These are phyloP conservation scores for Alternaria rosae DNA, from an alignment of 2,329 filamentous ascomycete genomes.

Conservation along the genomic window DNA sequence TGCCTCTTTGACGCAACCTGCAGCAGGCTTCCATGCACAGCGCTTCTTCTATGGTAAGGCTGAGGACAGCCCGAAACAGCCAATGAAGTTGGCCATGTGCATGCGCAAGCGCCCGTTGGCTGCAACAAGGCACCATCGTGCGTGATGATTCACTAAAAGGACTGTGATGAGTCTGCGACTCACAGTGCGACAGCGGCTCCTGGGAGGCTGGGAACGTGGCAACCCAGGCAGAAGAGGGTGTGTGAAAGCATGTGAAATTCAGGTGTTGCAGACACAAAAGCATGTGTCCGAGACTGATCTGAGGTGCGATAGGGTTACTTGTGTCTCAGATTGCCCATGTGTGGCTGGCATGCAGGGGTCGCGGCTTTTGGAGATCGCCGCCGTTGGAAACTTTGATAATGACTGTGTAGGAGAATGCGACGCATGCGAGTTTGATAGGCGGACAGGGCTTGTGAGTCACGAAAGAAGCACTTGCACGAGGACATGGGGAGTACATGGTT, in stretches of 20 bases:
- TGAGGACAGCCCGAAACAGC: conserved; percentile 10
- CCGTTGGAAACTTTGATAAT: conserved; percentile 5
- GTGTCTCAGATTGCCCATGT: conserved; percentile 41
- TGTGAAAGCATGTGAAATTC: conserved; percentile 14
- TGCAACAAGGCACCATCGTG: neutral
- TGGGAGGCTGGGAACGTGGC: conserved; percentile 4
- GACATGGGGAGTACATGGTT: neutral
- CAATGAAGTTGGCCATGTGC: conserved; percentile 11
- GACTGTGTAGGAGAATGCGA: conserved; percentile 1
- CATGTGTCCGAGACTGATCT: conserved; percentile 16
- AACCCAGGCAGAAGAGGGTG: conserved; percentile 11
- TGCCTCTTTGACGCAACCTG: conserved; percentile 10
- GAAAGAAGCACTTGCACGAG: neutral
- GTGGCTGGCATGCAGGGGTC: conserved; percentile 29
- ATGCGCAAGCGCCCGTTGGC: conserved; percentile 21
- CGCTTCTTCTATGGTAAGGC: conserved; percentile 16
- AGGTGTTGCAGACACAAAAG: conserved; percentile 13
- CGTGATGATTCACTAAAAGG: conserved; percentile 8
- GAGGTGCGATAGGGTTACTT: conserved; percentile 22
- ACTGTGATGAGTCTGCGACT: conserved; percentile 19
- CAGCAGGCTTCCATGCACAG: conserved; percentile 14
- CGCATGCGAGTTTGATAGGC: conserved; percentile 2
- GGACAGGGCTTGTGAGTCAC: conserved; percentile 1
- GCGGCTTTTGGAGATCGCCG: conserved; percentile 16
- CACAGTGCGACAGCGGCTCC: conserved; percentile 14